Evolutionary conservation across 2,329 filamentous ascomycete species (phyloP), one percentile per base, ranked within the genome.

Genomic region (Fusarium piperis): DNA sequence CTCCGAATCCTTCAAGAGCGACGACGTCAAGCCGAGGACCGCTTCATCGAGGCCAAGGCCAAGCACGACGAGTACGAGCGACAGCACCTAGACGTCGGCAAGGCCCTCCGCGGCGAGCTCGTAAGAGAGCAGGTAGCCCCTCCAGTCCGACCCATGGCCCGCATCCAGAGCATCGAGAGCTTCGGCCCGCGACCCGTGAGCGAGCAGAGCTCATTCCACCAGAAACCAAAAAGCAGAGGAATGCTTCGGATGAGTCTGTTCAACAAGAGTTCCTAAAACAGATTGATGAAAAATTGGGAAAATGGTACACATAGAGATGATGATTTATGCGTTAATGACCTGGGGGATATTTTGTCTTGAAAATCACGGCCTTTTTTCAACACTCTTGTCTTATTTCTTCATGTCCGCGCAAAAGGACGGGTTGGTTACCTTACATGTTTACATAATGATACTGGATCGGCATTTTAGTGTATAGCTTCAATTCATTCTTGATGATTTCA

Each of bases 1-100:
- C 71, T 85, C 7, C 81, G 80, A 11, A 69, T 73, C 4, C 76
- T 85, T 36, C 82, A 84, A 70, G 81, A 83, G 60, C 80, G 81
- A 38, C 80, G 83, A 6, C 79, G 80, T 30, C 78, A 79, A 41
- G 80, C 82, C 6, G 83, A 85, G 76, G 78, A 78, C 7, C 81
- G 82, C 20, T 85, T 79, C 76, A 65, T 81, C 35, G 83, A 84
- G 26, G 82, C 83, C 59, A 84, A 84, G 74, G 52, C 71, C 65
- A 84, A 84, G 77, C 83, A 84, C 59, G 83, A 85, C 64, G 82
- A 85, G 62, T 85, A 85, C 65, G 76, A 77, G 51, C 78, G 82
- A 6, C 83, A 84, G 74, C 80, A 84, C 62, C 67, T 72, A 13
- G 81, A 85, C 38, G 83, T 85, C 53, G 81, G 83, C 71, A 75